Base-by-base conservation (phyloP, 257 asterid genomes). In the Nicotiana benthamiana region DNA sequence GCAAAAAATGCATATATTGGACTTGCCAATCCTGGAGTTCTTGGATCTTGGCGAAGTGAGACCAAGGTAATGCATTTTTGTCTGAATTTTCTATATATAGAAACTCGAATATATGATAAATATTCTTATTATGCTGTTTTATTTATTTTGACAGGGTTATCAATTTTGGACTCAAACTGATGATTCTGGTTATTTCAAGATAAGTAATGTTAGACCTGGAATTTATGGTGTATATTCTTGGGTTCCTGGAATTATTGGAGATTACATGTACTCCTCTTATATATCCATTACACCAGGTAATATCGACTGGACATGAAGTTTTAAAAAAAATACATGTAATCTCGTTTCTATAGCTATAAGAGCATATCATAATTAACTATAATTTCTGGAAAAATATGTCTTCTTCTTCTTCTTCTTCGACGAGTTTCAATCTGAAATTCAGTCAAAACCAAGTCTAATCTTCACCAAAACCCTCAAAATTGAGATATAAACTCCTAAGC, bases 1-100 rank as follows among this genome's bases (percentile, higher is more conserved):
- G 93, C 94, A 13, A 88, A 79, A 79, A 83, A 82, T 62, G 95
- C 97, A 4, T 88, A 85, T 75, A 85, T 94, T 5, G 98, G 97
- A 52, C 79, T 94, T 82, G 98, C 98, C 20, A 75, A 89, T 5
- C 93, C 89, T 0, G 97, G 97, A 76, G 75, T 77, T n/a, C 82
- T 59, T 1, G 97, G 97, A 80, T 92, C 97, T 4, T 94, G 98
- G 97, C 97, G 92, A 86, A 65, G 16, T 2, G 93, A 91, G 1
- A 67, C 86, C 77, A 90, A 94, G 96, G 97, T 87, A 34, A 8
- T 1, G 4, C 0, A 17, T 0, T 51, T 54, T 40, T 18, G 16
- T 40, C 10, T 40, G 22, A 17, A 12, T 24, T 30, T 11, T 77
- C 6, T 32, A 52, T 52, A 51, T 30, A 62, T 12, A 36, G 12